Evolutionary conservation across 305 asterid species (phyloP).

Genomic region (Fraxinus latifolia): DNA sequence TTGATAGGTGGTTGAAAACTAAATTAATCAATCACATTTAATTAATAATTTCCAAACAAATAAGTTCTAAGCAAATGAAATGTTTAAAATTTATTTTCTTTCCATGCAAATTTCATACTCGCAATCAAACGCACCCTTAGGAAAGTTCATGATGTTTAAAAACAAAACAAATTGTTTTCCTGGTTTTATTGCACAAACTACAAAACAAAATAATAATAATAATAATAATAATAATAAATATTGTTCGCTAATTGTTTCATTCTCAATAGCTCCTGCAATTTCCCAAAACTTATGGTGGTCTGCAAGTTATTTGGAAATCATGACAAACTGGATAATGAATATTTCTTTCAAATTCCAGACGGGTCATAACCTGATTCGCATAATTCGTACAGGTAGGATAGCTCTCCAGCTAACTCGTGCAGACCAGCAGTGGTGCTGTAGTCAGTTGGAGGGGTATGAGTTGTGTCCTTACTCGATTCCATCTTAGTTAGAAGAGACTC

Average conservation of each 20-base stretch:
- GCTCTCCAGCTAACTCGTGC: neutral
- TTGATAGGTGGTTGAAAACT: too few species aligned
- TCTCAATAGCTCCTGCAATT: neutral
- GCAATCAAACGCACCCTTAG: neutral
- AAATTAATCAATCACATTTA: too few species aligned
- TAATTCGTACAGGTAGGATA: neutral
- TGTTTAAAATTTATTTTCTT: too few species aligned
- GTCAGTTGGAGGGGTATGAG: neutral
- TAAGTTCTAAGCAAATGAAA: too few species aligned
- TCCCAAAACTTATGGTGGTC: neutral
- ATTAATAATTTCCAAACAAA: too few species aligned
- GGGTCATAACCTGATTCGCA: neutral
- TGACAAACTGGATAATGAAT: neutral
- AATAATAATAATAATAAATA: neutral
- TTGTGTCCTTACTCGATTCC: neutral
- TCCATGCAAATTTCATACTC: too few species aligned
- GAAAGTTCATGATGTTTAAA: neutral
- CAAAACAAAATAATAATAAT: neutral
- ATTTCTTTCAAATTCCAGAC: neutral
- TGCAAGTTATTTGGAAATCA: neutral
- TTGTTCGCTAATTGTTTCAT: neutral
- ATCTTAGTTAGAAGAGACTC: neutral
- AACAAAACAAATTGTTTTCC: neutral
- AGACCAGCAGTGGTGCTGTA: neutral
- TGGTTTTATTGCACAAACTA: neutral